A percentile compares a stretch with the other conserved stretches of the same genome.
Evolutionary conservation across 805 yeast species (phyloP).

Genomic region (Maudiozyma turicensis): DNA sequence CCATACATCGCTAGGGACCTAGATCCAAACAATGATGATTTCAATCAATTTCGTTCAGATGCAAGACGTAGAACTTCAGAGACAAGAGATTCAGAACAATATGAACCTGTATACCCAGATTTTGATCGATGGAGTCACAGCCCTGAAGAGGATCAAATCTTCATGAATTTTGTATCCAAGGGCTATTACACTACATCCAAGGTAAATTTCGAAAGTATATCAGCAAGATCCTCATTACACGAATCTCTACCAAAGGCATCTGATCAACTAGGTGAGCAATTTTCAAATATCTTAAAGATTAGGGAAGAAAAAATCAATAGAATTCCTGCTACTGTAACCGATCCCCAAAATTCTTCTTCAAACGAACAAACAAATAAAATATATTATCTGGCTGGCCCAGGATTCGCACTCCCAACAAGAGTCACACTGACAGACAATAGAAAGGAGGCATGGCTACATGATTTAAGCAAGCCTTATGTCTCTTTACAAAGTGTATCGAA

Average conservation of each 20-base stretch:
- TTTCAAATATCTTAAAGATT: conserved; percentile 21
- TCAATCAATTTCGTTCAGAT: neutral
- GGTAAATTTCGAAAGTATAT: conserved; percentile 29
- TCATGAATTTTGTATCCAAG: conserved; percentile 25
- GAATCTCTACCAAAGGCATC: conserved; percentile 27
- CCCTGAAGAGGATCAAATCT: conserved; percentile 24
- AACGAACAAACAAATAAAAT: conserved; percentile 4
- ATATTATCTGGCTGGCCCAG: conserved; percentile 24
- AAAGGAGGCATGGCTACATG: conserved; percentile 76
- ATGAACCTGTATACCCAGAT: conserved; percentile 24
- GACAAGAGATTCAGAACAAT: neutral
- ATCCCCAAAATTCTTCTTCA: neutral
- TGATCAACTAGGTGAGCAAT: conserved; percentile 21
- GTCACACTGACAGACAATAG: conserved; percentile 85
- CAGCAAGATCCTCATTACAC: conserved; percentile 29
- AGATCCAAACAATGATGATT: neutral
- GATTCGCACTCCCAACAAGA: conserved; percentile 33
- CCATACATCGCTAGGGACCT: conserved; percentile 13
- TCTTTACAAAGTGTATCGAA: conserved; percentile 62
- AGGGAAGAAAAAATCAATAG: conserved; percentile 26
- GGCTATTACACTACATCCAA: conserved; percentile 27
- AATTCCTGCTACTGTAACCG: conserved; percentile 10
- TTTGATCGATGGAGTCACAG: conserved; percentile 29
- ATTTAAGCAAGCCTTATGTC: conserved; percentile 56
- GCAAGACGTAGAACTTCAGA: neutral